Percentiles rank a stretch among this genome's conserved stretches.
Evolutionary conservation across 768 basidiomycete species (phyloP).

Genomic region (Macrolepiota albuminosa): DNA sequence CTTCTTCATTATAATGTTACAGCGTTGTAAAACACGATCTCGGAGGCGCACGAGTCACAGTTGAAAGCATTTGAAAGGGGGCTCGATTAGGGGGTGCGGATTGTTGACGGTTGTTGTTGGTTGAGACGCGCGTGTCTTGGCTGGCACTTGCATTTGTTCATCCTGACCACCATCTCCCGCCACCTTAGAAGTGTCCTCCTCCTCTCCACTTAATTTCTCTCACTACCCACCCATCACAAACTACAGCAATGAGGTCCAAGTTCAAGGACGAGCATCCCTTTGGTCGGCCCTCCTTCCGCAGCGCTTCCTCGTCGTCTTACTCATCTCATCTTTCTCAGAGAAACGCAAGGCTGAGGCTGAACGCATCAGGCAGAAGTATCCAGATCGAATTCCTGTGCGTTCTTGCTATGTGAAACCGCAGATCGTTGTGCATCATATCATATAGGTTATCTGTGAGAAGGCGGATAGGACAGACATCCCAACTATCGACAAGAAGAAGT

Average conservation of each 20-base stretch:
- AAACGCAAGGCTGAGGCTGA: conserved; percentile 99
- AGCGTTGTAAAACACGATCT: background rate
- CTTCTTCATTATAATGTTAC: background rate
- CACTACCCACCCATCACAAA: conserved; percentile 3
- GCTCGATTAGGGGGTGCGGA: conserved; percentile 10
- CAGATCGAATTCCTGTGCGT: conserved; percentile 94
- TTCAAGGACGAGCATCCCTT: conserved; percentile 99
- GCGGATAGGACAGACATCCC: conserved; percentile 98
- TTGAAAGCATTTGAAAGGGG: background rate
- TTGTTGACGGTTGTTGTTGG: conserved; percentile 21
- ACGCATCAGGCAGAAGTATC: conserved; percentile 97
- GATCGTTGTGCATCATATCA: conserved; percentile 9
- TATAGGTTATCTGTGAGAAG: conserved; percentile 98
- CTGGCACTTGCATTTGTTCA: conserved; percentile 24
- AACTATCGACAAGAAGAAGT: conserved; percentile 99
- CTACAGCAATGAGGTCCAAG: conserved; percentile 75
- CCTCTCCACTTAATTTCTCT: background rate
- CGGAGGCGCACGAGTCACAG: conserved; percentile 1
- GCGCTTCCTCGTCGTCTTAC: conserved; percentile 22
- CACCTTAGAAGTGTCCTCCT: conserved; percentile 15
- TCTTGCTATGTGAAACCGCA: conserved; percentile 2
- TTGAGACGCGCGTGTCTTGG: conserved; percentile 38
- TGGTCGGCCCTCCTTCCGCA: conserved; percentile 50
- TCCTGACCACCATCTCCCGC: conserved; percentile 21
- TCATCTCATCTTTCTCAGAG: conserved; percentile 52